phyloP scores from a whole-genome alignment of 768 basidiomycete genomes.

The Mycena vulgaris region DNA sequence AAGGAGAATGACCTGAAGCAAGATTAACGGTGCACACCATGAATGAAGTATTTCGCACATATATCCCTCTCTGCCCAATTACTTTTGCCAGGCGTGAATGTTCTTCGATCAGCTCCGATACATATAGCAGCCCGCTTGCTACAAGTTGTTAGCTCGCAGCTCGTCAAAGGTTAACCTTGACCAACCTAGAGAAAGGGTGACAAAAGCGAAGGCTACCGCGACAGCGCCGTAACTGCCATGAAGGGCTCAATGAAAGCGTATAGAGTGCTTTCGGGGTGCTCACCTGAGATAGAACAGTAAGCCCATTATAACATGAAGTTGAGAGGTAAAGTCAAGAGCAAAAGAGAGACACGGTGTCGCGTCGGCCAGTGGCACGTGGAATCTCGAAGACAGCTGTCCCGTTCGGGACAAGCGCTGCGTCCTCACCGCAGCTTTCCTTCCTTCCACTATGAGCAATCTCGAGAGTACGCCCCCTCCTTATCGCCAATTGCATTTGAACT shows the following conservation, averaged over 20 bases:
- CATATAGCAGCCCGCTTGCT: constrained; percentile 95
- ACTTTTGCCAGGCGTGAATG: constrained; percentile 87
- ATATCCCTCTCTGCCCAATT: constrained; percentile 88
- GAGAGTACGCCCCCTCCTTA: constrained; percentile 78
- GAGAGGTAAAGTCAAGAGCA: not conserved
- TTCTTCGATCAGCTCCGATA: constrained; percentile 97
- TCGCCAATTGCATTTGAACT: constrained; percentile 41
- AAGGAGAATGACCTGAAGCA: constrained; percentile 77
- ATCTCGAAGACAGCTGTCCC: not conserved
- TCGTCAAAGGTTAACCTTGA: constrained; percentile 13
- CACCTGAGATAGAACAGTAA: constrained; percentile 77
- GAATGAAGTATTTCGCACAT: constrained; percentile 69
- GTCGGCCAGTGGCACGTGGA: constrained; percentile 5
- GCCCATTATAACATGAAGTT: constrained; percentile 55
- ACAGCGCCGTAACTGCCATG: constrained; percentile 80
- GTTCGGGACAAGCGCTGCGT: constrained; percentile 28
- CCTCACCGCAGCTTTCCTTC: constrained; percentile 27
- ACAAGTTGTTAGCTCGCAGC: constrained; percentile 8
- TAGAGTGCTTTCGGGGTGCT: constrained; percentile 26
- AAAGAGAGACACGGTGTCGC: constrained; percentile 10
- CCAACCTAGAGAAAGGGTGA: constrained; percentile 92
- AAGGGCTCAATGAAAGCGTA: constrained; percentile 1
- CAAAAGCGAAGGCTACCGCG: constrained; percentile 86
- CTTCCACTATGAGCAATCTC: constrained; percentile 78
- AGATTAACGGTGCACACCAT: constrained; percentile 20